These are phyloP conservation scores for Musa acuminata DNA, from an alignment of 176 grass and related monocot genomes.

Conservation along the genomic window DNA sequence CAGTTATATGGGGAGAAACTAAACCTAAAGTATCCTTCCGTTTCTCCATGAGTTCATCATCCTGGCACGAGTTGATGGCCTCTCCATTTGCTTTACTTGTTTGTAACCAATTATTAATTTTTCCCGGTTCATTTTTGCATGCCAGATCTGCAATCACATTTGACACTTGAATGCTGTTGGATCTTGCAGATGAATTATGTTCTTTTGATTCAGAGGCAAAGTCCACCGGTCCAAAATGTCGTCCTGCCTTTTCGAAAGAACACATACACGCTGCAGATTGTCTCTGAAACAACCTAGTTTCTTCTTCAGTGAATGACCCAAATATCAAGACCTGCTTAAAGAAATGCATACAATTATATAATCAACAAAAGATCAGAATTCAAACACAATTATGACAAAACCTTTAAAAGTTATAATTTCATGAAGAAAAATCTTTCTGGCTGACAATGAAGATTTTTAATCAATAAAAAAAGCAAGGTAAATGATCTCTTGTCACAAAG, in stretches of 20 bases:
- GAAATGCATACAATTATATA: conserved; percentile 3
- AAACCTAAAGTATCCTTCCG: conserved; percentile 19
- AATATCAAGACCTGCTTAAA: conserved; percentile 56
- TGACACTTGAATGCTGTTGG: conserved; percentile 18
- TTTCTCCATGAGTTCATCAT: conserved; percentile 24
- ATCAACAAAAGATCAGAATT: background rate
- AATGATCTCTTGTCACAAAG: too few species aligned
- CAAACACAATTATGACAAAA: background rate
- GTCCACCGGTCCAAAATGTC: conserved; percentile 70
- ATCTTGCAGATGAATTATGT: conserved; percentile 29
- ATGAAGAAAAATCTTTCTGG: background rate
- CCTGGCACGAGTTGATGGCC: conserved; percentile 14
- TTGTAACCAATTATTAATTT: conserved; percentile 18
- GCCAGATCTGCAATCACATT: conserved; percentile 17
- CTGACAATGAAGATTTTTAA: too few species aligned
- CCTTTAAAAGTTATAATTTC: background rate
- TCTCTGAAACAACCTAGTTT: conserved; percentile 47
- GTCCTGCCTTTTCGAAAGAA: conserved; percentile 30
- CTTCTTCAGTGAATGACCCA: conserved; percentile 74
- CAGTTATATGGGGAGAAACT: conserved; percentile 12
- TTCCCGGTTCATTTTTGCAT: conserved; percentile 20
- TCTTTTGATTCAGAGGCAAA: conserved; percentile 28
- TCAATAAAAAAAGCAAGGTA: too few species aligned
- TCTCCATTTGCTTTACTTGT: conserved; percentile 50
- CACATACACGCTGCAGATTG: conserved; percentile 16